These are phyloP conservation scores for Xylariaceae sp. DNA, from an alignment of 2,329 filamentous ascomycete species.

Conservation along the genomic window DNA sequence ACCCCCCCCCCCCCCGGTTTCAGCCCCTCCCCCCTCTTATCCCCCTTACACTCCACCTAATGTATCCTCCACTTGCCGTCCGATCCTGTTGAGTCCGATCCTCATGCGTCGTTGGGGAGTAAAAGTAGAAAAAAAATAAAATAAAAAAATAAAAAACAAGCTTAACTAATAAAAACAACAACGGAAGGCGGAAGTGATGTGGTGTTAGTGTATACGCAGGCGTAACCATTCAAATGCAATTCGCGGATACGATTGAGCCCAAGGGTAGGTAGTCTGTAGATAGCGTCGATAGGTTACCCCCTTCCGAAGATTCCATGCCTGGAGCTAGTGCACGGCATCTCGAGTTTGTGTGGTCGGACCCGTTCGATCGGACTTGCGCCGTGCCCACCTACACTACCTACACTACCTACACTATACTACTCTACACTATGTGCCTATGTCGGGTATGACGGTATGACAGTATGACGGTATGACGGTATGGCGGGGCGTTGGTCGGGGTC, in stretches of 20 bases:
- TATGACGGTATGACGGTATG: too few relatives aligned
- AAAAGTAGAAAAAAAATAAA: too few relatives aligned
- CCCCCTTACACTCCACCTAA: too few relatives aligned
- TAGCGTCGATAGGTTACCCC: neutral
- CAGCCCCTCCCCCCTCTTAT: neutral
- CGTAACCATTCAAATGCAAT: neutral
- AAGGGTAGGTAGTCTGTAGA: neutral
- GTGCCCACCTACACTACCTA: neutral
- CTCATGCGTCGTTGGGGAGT: neutral
- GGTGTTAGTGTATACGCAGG: neutral
- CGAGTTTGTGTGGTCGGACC: slow-evolving; percentile 9
- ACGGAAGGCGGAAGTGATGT: too few relatives aligned
- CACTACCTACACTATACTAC: neutral
- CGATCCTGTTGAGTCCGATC: neutral
- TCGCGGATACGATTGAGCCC: neutral
- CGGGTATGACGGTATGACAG: too few relatives aligned
- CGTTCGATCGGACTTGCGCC: slow-evolving; percentile 10
- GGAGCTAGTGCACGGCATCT: slow-evolving; percentile 14
- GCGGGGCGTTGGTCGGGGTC: too few relatives aligned
- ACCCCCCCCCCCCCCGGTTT: slow-evolving; percentile 1
- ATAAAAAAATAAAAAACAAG: neutral
- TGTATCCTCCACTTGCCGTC: neutral
- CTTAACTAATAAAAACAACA: neutral
- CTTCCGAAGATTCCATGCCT: slow-evolving; percentile 5
- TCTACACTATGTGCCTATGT: too few relatives aligned